Conservation (phyloP, 345 rosid species). For the Gynandropsis gynandra region DNA sequence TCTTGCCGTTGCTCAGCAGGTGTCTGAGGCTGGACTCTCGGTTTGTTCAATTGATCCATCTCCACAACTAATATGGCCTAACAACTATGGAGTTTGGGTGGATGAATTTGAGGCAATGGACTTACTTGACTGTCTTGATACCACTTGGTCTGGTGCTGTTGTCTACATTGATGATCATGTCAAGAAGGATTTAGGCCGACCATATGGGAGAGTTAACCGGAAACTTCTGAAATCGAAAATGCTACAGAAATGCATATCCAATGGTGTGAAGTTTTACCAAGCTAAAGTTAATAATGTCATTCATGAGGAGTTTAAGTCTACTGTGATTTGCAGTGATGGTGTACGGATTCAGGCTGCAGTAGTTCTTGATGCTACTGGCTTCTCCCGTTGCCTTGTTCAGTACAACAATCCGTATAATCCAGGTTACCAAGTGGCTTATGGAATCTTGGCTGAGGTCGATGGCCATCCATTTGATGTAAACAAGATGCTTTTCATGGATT, state of each 20-base stretch:
- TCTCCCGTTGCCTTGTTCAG: constrained; percentile 85
- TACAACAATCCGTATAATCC: constrained; percentile 95
- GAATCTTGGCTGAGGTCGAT: constrained; percentile 89
- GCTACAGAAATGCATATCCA: constrained; percentile 75
- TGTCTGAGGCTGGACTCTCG: constrained; percentile 85
- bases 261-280: constrained; percentile 87
- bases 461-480: constrained; percentile 89
- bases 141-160: constrained; percentile 94
- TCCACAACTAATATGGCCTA: constrained; percentile 93
- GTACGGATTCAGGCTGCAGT: constrained; percentile 71
- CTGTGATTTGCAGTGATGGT: constrained; percentile 78
- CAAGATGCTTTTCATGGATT: constrained; percentile 96
- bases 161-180: constrained; percentile 51
- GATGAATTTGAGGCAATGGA: constrained; percentile 98
- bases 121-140: constrained; percentile 89
- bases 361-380: constrained; percentile 95
- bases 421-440: constrained; percentile 93
- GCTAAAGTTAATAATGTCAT: constrained; percentile 83
- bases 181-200: constrained; percentile 62
- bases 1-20: constrained; percentile 92
- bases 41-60: constrained; percentile 89
- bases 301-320: constrained; percentile 75
- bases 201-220: constrained; percentile 93
- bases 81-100: constrained; percentile 99
- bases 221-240: constrained; percentile 87